Base-by-base conservation (phyloP, 148 eudicot species). In the Dianthus caryophyllus region DNA sequence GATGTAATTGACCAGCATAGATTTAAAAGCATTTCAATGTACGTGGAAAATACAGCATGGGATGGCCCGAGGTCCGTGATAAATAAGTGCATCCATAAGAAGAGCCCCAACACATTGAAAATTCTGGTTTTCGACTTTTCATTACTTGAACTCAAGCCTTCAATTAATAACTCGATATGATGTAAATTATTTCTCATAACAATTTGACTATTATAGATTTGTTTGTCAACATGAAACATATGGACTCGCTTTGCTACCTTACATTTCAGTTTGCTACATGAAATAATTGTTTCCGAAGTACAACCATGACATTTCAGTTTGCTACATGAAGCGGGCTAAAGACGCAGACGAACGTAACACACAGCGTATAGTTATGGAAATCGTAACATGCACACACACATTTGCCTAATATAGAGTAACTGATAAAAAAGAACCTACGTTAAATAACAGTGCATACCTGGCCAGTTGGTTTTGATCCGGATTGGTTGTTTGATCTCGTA, bases 391-490 rank as follows among this genome's bases (percentile, higher is more conserved):
- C 59, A 54, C 18, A 5, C 9, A 22, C 54, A 50, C 9, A 50
- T 3, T 50, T n/a, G 54, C 54, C 54, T 50, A 6, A 41, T 1
- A n/a, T n/a, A n/a, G n/a, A n/a, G 10, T 41, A 41, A 41, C 12
- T 41, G 15, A 4, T 17, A 43, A 58, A 59, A 46, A 41, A 15
- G 5, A 9, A 13, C 2, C 8, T 17, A 63, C 29, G 47, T 51
- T 18, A 29, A 46, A 22, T 51, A 58, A 57, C 1, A n/a, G 39
- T 14, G 52, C 55, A 71, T 39, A 89, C 97, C 94, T 85, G 82
- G 69, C 75, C 76, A 61, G 83, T 71, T 58, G 77, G 52, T 16
- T 33, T 39, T 60, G 72, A 21, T 43, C 69, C 53, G 12, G 43
- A 54, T 62, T 64, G 75, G 56, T 66, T 77, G 2, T 68, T 67